phyloP scores from a whole-genome alignment of 768 basidiomycete genomes.

The Amanita molliuscula region DNA sequence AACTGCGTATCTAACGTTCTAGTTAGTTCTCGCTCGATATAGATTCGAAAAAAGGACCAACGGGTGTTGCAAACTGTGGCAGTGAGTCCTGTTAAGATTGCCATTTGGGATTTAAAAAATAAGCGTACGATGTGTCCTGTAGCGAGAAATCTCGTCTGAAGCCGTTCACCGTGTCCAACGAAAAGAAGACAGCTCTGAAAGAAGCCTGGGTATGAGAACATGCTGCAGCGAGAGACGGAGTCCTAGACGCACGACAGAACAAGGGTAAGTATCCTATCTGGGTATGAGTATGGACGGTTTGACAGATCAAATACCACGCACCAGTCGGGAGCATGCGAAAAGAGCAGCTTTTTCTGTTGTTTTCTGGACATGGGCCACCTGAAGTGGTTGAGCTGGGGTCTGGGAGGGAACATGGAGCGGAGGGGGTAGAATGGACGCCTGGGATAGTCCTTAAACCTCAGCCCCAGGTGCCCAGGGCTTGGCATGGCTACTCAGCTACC shows the following conservation, averaged over 20 bases:
- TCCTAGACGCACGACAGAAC: slow-evolving; percentile 43
- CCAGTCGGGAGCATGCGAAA: slow-evolving; percentile 74
- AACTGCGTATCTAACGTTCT: slow-evolving; percentile 41
- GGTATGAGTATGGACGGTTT: slow-evolving; percentile 4
- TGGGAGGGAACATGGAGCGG: slow-evolving; percentile 15
- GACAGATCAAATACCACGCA: slow-evolving; percentile 20
- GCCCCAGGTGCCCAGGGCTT: too few species aligned
- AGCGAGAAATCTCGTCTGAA: slow-evolving; percentile 75
- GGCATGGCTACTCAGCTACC: slow-evolving; percentile 8
- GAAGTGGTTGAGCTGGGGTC: slow-evolving; percentile 9
- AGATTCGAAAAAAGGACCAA: slow-evolving; percentile 15
- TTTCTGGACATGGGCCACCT: slow-evolving; percentile 18
- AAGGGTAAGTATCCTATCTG: slow-evolving; percentile 55
- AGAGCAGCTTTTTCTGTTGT: slow-evolving; percentile 33
- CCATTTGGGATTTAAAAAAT: not conserved
- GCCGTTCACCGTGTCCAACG: slow-evolving; percentile 55
- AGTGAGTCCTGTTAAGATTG: not conserved
- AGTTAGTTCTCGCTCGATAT: not conserved
- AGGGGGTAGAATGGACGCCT: slow-evolving; percentile 13
- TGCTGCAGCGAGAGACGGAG: not conserved
- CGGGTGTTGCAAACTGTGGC: slow-evolving; percentile 28
- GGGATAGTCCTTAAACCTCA: too few species aligned
- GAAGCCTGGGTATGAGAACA: not conserved
- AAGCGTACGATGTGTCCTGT: slow-evolving; percentile 60
- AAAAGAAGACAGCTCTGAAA: slow-evolving; percentile 48